Evolutionary conservation across 1,284 basidiomycete genomes (phyloP).

Genomic region (Cronartium quercuum): DNA sequence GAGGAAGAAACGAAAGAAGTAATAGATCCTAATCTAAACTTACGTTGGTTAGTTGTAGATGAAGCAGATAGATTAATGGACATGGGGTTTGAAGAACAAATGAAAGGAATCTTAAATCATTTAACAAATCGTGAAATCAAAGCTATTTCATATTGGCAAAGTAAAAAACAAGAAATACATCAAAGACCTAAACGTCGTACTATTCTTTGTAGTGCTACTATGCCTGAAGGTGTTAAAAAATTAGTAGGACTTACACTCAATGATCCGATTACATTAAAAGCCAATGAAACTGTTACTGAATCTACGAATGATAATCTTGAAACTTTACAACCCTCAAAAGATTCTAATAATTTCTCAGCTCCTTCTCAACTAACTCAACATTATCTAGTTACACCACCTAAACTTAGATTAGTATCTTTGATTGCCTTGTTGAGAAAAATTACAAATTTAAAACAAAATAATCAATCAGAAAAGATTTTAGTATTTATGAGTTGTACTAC

Average conservation of each 20-base stretch:
- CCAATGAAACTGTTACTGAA: neutral
- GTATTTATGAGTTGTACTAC: slow-evolving; percentile 96
- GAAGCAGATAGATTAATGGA: slow-evolving; percentile 88
- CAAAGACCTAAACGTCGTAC: slow-evolving; percentile 55
- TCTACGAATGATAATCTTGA: neutral
- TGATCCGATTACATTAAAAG: slow-evolving; percentile 53
- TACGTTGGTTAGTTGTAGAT: slow-evolving; percentile 87
- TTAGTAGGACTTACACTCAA: slow-evolving; percentile 74
- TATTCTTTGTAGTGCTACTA: slow-evolving; percentile 92
- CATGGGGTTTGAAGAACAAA: slow-evolving; percentile 53
- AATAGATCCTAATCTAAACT: slow-evolving; percentile 42
- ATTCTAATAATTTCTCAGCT: slow-evolving; percentile 64
- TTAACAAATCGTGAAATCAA: slow-evolving; percentile 65
- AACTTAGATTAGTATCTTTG: slow-evolving; percentile 83
- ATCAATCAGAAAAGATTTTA: slow-evolving; percentile 60
- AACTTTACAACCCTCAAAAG: slow-evolving; percentile 18
- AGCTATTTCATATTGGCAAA: slow-evolving; percentile 45
- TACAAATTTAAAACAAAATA: slow-evolving; percentile 49
- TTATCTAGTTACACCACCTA: slow-evolving; percentile 84
- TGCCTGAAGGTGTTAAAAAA: slow-evolving; percentile 88
- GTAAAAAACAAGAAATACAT: neutral
- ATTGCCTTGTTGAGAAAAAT: slow-evolving; percentile 67
- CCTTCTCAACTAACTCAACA: slow-evolving; percentile 93
- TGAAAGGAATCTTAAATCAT: slow-evolving; percentile 71
- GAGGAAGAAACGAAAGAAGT: slow-evolving; percentile 16